Evolutionary conservation across 129 eudicot species (phyloP), one percentile per base, ranked within the genome.

Genomic region (Arctium minus): DNA sequence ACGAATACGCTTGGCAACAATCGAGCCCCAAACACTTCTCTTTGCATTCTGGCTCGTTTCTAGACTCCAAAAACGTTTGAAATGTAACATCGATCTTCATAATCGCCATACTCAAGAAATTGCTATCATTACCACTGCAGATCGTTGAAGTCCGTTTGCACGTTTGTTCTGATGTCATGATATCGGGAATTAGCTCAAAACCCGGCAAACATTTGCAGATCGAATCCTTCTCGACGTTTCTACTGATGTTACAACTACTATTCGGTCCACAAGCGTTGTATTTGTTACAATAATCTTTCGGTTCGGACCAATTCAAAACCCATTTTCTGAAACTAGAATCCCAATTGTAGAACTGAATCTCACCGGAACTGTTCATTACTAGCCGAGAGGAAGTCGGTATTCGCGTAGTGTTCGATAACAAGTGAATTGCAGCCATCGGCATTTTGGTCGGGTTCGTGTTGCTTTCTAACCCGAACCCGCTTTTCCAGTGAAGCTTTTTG

Each of bases 201-300:
- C 93, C 96, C 1, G 83, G 87, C 83, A 91, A 79, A 71, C 96
- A 91, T 5, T 74, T 40, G 75, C 96, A 91, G 6, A 42, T 13
- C 0, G 70, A 33, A 22, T 73, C 38, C 0, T 31, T 65, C n/a
- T 40, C 68, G 1, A 48, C 48, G 1, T 39, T 38, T 17, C 27
- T 77, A 9, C 50, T 80, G 0, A 44, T 72, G 77, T 80, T 62
- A 75, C 92, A 89, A 46, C 84, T 73, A 44, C 86, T 81, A n/a
- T 80, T 83, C 8, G 84, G 86, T 15, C 92, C 92, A 31, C 92
- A 89, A 15, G 80, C 56, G 36, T 81, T 84, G 64, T 77, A 89
- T 50, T 12, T 38, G 42, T 77, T 72, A 44, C 92, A 86, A 40
- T 46, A n/a, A 18, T 81, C 88, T 8, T 74, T 73, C 0, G 92